phyloP scores from a whole-genome alignment of 441 rosid genomes.

The Populus trichocarpa region DNA sequence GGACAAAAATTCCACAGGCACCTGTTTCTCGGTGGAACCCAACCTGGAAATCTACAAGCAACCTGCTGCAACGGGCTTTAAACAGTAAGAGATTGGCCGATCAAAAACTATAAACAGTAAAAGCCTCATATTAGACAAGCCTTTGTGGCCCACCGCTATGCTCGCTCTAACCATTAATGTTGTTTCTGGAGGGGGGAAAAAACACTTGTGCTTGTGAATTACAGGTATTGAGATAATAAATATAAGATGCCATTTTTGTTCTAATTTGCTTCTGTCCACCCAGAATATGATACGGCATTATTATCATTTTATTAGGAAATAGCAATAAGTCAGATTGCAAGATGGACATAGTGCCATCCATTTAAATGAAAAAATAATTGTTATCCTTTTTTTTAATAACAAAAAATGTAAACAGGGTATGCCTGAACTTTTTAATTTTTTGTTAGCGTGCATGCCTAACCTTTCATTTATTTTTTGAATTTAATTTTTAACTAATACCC shows the following conservation, averaged over 20 bases:
- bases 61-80: background rate
- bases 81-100: no score
- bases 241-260: background rate
- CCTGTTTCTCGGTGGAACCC: background rate
- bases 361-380: no score
- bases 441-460: no score
- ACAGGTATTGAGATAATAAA: background rate
- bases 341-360: no score
- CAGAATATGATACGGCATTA: background rate
- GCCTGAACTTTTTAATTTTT: no score
- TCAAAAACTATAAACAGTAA: background rate
- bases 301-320: no score
- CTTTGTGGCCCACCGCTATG: slow-evolving; percentile 4
- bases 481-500: no score
- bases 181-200: background rate
- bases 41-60: background rate
- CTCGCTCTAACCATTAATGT: background rate
- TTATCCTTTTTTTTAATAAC: no score
- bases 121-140: background rate
- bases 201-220: background rate
- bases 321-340: no score
- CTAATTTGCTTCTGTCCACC: background rate
- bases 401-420: no score
- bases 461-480: no score
- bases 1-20: background rate